Percentiles rank a stretch among this genome's conserved stretches.
These are phyloP conservation scores for Silene uniflora DNA, from an alignment of 148 eudicot genomes.

Conservation along the genomic window DNA sequence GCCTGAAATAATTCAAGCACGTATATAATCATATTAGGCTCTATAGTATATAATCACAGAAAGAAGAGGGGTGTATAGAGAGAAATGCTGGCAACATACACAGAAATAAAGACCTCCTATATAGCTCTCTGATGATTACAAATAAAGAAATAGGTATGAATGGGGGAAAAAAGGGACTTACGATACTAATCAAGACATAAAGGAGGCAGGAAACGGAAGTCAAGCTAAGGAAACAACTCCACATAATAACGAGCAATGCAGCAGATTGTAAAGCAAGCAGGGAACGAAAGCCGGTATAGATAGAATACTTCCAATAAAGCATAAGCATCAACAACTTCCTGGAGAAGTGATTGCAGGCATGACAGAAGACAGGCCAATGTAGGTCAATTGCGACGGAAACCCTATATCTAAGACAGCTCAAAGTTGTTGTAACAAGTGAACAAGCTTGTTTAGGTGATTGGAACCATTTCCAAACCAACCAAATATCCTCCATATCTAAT, in stretches of 20 bases:
- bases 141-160: background rate
- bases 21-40: constrained; percentile 8
- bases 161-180: constrained; percentile 24
- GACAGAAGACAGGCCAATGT: constrained; percentile 82
- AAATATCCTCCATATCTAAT: constrained; percentile 70
- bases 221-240: constrained; percentile 97
- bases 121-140: no score
- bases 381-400: constrained; percentile 52
- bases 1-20: constrained; percentile 57
- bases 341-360: constrained; percentile 53
- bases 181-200: constrained; percentile 81
- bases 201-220: constrained; percentile 86
- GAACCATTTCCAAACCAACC: constrained; percentile 83
- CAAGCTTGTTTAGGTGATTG: constrained; percentile 55
- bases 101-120: no score
- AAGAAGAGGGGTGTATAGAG: no score
- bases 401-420: constrained; percentile 49
- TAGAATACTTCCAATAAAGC: constrained; percentile 60
- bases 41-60: background rate
- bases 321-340: constrained; percentile 41
- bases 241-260: constrained; percentile 85
- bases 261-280: constrained; percentile 58
- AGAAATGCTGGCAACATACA: no score
- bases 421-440: constrained; percentile 40
- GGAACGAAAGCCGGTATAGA: constrained; percentile 52